phyloP scores from a whole-genome alignment of 352 stramenopile genomes.

The Pythium phragmiticola region DNA sequence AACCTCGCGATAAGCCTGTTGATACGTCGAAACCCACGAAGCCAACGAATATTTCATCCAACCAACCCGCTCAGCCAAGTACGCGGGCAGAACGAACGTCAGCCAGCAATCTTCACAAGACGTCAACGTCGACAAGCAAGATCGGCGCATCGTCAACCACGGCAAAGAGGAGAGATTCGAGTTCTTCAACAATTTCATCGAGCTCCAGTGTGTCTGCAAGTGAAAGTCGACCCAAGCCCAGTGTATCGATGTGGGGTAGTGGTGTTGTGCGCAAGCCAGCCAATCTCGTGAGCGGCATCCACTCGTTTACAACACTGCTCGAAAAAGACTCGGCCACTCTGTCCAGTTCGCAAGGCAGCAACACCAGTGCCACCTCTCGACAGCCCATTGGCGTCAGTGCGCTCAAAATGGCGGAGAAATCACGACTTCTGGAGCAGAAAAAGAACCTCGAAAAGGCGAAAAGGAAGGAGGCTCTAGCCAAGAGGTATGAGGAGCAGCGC shows the following conservation, averaged over 20 bases:
- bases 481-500: constrained; percentile 41
- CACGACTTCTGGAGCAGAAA: constrained; percentile 47
- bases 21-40: neutral
- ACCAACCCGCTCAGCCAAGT: neutral
- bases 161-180: constrained; percentile 35
- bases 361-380: constrained; percentile 31
- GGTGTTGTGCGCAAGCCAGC: constrained; percentile 36
- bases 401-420: constrained; percentile 44
- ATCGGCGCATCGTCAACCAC: constrained; percentile 1
- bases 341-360: constrained; percentile 27
- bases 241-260: constrained; percentile 7
- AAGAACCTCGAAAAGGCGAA: constrained; percentile 23
- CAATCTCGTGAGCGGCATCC: constrained; percentile 72
- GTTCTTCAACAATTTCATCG: constrained; percentile 57
- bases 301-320: constrained; percentile 72
- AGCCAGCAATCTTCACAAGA: neutral
- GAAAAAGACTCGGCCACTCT: constrained; percentile 43
- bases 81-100: neutral
- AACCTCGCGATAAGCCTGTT: constrained; percentile 6
- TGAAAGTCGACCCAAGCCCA: constrained; percentile 11
- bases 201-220: constrained; percentile 39
- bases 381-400: constrained; percentile 59
- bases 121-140: neutral
- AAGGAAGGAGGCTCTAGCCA: constrained; percentile 16
- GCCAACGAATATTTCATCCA: neutral